These are phyloP conservation scores for Murraya koenigii DNA, from an alignment of 345 rosid species.

Conservation along the genomic window DNA sequence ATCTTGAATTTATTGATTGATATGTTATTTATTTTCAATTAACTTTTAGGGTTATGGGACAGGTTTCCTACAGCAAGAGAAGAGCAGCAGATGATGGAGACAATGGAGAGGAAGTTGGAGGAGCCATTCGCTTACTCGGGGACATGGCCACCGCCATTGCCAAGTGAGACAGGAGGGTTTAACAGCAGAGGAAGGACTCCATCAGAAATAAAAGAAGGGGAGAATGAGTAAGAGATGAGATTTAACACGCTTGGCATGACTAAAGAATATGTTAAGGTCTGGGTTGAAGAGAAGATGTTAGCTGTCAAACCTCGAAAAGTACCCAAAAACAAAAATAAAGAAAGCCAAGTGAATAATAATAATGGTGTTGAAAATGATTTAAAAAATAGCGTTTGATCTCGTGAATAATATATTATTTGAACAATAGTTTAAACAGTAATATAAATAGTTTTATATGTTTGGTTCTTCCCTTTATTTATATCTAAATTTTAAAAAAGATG, in stretches of 20 bases:
- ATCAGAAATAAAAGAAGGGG: constrained; percentile 64
- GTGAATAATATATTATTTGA: no score
- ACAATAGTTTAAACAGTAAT: no score
- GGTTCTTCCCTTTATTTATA: no score
- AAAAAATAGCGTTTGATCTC: no score
- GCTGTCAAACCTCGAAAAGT: constrained; percentile 55
- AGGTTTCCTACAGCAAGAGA: constrained; percentile 58
- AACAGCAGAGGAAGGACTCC: constrained; percentile 57
- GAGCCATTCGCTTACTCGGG: constrained; percentile 36
- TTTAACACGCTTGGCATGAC: constrained; percentile 78
- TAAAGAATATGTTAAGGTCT: constrained; percentile 56
- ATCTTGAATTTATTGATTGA: background rate
- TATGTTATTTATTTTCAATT: background rate
- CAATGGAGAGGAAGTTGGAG: constrained; percentile 62
- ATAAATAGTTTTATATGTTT: no score
- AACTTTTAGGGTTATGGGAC: constrained; percentile 36
- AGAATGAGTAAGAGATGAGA: constrained; percentile 53
- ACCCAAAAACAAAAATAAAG: constrained; percentile 21
- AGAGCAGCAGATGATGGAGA: constrained; percentile 66
- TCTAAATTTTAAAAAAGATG: no score
- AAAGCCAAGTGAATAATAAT: background rate
- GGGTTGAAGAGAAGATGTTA: constrained; percentile 61
- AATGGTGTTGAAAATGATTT: no score
- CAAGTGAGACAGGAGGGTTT: constrained; percentile 25
- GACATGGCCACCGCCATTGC: constrained; percentile 29